Evolutionary conservation across 1,284 basidiomycete genomes (phyloP).

Genomic region (Fomitopsis schrenkii): DNA sequence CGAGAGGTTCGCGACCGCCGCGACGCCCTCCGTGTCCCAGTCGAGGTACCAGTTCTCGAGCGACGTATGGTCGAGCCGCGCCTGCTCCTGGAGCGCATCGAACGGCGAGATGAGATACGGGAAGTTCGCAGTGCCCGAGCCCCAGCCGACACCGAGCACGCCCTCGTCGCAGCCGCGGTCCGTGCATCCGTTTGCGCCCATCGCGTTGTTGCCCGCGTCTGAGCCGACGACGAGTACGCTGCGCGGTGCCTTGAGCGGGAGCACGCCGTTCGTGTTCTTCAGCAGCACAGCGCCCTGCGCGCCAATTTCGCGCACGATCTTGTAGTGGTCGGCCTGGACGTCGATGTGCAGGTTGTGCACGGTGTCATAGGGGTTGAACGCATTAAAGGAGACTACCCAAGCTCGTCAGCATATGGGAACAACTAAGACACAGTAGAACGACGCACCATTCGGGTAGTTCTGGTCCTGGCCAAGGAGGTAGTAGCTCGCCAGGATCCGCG

Average conservation of each 20-base stretch:
- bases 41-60: slow-evolving; percentile 64
- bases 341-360: slow-evolving; percentile 64
- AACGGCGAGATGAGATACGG: slow-evolving; percentile 63
- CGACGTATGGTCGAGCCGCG: slow-evolving; percentile 52
- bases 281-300: slow-evolving; percentile 76
- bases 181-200: slow-evolving; percentile 71
- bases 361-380: slow-evolving; percentile 48
- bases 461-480: slow-evolving; percentile 64
- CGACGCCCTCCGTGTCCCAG: slow-evolving; percentile 53
- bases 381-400: slow-evolving; percentile 48
- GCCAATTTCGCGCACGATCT: slow-evolving; percentile 71
- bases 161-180: slow-evolving; percentile 66
- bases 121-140: slow-evolving; percentile 44
- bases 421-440: background rate
- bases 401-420: background rate
- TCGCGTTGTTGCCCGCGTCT: slow-evolving; percentile 65
- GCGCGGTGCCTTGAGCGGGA: slow-evolving; percentile 64
- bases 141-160: slow-evolving; percentile 85
- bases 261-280: slow-evolving; percentile 66
- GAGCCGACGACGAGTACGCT: slow-evolving; percentile 57
- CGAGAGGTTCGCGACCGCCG: slow-evolving; percentile 42
- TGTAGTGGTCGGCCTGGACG: slow-evolving; percentile 72
- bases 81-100: slow-evolving; percentile 66
- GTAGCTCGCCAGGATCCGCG: slow-evolving; percentile 59
- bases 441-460: slow-evolving; percentile 42